Conservation (phyloP, 2,329 filamentous ascomycete genomes). For the Fusarium sp. region DNA sequence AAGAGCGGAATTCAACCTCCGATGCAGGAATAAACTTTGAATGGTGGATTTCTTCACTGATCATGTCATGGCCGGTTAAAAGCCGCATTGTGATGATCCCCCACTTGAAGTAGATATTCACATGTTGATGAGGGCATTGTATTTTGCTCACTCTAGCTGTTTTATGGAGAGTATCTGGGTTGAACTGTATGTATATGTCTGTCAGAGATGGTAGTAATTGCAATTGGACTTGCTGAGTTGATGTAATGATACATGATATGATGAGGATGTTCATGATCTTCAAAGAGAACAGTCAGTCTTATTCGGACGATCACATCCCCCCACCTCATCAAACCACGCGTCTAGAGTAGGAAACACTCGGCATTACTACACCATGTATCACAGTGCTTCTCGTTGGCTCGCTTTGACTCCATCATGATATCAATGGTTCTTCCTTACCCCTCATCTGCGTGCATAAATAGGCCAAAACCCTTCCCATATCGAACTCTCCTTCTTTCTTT, state of each 20-base stretch:
- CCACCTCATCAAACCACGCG: slow-evolving; percentile 22
- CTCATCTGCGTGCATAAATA: slow-evolving; percentile 46
- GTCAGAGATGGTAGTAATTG: neutral
- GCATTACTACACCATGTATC: slow-evolving; percentile 4
- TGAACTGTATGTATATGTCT: too few relatives aligned
- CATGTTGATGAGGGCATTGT: neutral
- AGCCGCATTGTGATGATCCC: slow-evolving; percentile 34
- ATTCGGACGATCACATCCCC: slow-evolving; percentile 13
- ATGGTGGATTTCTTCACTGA: neutral
- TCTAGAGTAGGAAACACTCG: slow-evolving; percentile 25
- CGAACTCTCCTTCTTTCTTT: neutral
- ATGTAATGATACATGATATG: slow-evolving; percentile 28
- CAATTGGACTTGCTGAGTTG: slow-evolving; percentile 4
- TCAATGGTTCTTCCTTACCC: slow-evolving; percentile 36
- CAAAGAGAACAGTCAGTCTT: neutral
- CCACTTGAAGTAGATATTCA: slow-evolving; percentile 4
- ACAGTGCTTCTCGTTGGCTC: slow-evolving; percentile 29
- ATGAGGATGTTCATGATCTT: slow-evolving; percentile 16
- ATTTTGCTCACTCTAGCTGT: neutral
- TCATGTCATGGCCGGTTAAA: slow-evolving; percentile 34
- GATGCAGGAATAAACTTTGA: slow-evolving; percentile 9
- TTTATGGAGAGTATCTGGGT: too few relatives aligned
- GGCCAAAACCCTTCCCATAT: neutral
- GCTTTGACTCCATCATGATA: slow-evolving; percentile 37
- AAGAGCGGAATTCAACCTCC: slow-evolving; percentile 18